phyloP scores from a whole-genome alignment of 2,329 filamentous ascomycete genomes.

The Rhinocladiella similis region DNA sequence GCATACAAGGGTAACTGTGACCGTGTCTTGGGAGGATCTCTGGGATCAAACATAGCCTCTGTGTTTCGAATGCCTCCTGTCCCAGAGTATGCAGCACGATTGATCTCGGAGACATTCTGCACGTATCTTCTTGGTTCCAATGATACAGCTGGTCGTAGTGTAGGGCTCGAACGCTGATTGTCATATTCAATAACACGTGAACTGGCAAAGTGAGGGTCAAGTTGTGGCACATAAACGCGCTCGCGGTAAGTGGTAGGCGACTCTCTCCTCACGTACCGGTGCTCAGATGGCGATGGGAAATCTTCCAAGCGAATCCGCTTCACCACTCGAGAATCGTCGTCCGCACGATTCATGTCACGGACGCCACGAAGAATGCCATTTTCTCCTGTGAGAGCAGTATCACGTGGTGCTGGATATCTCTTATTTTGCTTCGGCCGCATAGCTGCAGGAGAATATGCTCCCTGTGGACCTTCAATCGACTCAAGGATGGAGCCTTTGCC shows the following conservation, averaged over 20 bases:
- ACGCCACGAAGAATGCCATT: slow-evolving; percentile 4
- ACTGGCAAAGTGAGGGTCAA: slow-evolving; percentile 2
- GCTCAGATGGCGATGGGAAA: slow-evolving; percentile 1
- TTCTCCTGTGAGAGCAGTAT: slow-evolving; percentile 14
- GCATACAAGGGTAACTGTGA: slow-evolving; percentile 1
- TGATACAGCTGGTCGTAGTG: slow-evolving; percentile 3
- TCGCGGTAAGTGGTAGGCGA: slow-evolving; percentile 12
- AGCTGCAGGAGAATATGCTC: slow-evolving; percentile 19
- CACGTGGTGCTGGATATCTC: slow-evolving; percentile 12
- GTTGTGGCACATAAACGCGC: slow-evolving; percentile 8
- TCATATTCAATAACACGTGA: slow-evolving; percentile 13
- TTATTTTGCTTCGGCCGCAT: slow-evolving; percentile 18
- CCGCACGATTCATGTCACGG: slow-evolving; percentile 9
- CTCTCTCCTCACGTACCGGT: slow-evolving; percentile 8
- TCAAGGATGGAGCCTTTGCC: slow-evolving; percentile 24
- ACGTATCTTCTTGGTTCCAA: slow-evolving; percentile 8
- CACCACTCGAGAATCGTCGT: slow-evolving; percentile 8
- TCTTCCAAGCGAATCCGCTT: slow-evolving; percentile 22
- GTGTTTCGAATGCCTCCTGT: slow-evolving; percentile 2
- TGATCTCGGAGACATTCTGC: slow-evolving; percentile 12
- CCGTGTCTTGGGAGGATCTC: slow-evolving; percentile 4
- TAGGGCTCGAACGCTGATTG: slow-evolving; percentile 12
- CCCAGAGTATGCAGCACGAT: slow-evolving; percentile 5
- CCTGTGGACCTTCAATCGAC: slow-evolving; percentile 28
- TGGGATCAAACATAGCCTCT: slow-evolving; percentile 6